A percentile compares a stretch with the other conserved stretches of the same genome.
phyloP scores from a whole-genome alignment of 2,329 filamentous ascomycete genomes.

The Coleophoma cylindrospora region DNA sequence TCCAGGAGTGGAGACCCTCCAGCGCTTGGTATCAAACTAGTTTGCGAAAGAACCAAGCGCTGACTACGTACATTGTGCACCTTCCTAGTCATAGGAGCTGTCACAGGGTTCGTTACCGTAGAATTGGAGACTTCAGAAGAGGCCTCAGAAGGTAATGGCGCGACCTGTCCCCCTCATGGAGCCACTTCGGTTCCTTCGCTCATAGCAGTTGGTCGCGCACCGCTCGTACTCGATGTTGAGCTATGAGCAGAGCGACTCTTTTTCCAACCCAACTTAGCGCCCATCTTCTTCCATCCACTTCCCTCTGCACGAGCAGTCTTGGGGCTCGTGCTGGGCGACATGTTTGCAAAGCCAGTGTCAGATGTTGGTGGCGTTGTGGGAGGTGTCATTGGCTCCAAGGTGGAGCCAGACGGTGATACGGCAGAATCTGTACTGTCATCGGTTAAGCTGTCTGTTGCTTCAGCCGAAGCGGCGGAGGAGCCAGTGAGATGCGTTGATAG shows the following conservation, averaged over 20 bases:
- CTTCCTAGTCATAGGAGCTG: slow-evolving; percentile 14
- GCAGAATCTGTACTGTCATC: slow-evolving; percentile 62
- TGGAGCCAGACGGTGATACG: slow-evolving; percentile 39
- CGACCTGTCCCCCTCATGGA: slow-evolving; percentile 56
- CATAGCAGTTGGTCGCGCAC: slow-evolving; percentile 25
- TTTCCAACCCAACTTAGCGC: slow-evolving; percentile 54
- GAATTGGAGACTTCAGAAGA: slow-evolving; percentile 21
- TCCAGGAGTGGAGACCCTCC: slow-evolving; percentile 21
- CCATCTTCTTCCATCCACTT: slow-evolving; percentile 61
- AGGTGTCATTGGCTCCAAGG: slow-evolving; percentile 65
- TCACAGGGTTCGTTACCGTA: slow-evolving; percentile 20
- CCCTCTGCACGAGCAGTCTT: slow-evolving; percentile 13
- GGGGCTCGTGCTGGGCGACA: slow-evolving; percentile 20
- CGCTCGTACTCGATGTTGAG: slow-evolving; percentile 36
- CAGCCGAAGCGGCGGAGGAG: slow-evolving; percentile 37
- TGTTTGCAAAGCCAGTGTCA: slow-evolving; percentile 29
- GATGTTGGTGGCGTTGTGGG: slow-evolving; percentile 66
- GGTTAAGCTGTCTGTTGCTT: slow-evolving; percentile 43
- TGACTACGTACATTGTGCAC: neutral
- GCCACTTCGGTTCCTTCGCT: slow-evolving; percentile 29
- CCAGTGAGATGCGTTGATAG: slow-evolving; percentile 19
- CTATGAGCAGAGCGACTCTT: slow-evolving; percentile 41
- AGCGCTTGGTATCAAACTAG: slow-evolving; percentile 23
- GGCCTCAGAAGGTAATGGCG: slow-evolving; percentile 37
- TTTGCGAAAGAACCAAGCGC: slow-evolving; percentile 18